phyloP scores from a whole-genome alignment of 2,329 filamentous ascomycete species.

The Xylariomycetidae sp. region DNA sequence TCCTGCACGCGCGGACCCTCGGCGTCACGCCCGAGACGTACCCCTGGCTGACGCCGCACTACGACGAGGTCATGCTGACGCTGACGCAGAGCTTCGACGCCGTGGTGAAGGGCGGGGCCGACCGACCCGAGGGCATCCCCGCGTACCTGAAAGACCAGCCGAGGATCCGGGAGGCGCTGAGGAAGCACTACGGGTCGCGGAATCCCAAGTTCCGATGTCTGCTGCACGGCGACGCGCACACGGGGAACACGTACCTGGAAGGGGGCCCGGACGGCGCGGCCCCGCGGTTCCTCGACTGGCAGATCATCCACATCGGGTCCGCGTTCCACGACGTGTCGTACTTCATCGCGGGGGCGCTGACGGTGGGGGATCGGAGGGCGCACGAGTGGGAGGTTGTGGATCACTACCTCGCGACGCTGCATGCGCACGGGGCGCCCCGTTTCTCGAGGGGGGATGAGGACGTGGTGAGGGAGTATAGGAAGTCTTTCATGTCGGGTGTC shows the following conservation, averaged over 20 bases:
- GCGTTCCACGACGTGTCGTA: conserved; percentile 34
- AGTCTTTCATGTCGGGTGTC: conserved; percentile 28
- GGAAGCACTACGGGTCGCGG: conserved; percentile 25
- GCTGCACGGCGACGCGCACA: conserved; percentile 32
- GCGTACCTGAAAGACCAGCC: conserved; percentile 22
- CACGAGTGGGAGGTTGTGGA: conserved; percentile 29
- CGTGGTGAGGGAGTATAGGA: conserved; percentile 26
- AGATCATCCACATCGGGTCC: conserved; percentile 30
- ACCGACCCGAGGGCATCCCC: conserved; percentile 22
- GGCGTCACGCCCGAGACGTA: conserved; percentile 21
- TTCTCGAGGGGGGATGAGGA: conserved; percentile 21
- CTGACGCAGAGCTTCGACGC: conserved; percentile 22
- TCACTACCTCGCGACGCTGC: conserved; percentile 27
- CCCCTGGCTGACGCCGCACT: conserved; percentile 26
- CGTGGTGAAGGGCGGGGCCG: conserved; percentile 17
- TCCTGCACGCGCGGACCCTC: conserved; percentile 27
- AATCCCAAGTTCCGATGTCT: conserved; percentile 30
- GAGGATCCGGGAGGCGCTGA: conserved; percentile 25
- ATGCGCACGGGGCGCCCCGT: conserved; percentile 17
- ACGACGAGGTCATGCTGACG: conserved; percentile 23
- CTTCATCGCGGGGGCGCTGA: conserved; percentile 28
- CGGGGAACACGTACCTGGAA: conserved; percentile 29
- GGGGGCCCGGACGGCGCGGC: conserved; percentile 21
- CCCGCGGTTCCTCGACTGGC: conserved; percentile 33
- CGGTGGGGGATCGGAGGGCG: conserved; percentile 27